Evolutionary conservation across 371 early-diverging fungal genomes (phyloP), one percentile per base, ranked within the genome.

Genomic region (Circinella umbellata): DNA sequence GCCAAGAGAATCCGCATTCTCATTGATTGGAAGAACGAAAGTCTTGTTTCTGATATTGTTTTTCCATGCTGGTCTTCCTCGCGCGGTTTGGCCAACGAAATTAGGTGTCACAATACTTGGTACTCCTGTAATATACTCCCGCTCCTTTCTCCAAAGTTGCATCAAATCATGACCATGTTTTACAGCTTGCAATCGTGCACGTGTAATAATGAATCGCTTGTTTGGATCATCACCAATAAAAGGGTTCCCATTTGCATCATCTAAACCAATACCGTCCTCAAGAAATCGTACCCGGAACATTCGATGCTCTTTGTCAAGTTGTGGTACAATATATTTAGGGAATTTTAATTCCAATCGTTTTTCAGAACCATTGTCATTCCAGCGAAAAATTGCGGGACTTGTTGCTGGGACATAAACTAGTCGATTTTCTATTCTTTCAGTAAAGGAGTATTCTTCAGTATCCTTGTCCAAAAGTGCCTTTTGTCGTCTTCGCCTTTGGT

Each of bases 401-500:
- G 51, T 51, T 9, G 34, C 20, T 34, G 65, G 65, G 4, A 53
- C 15, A 18, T 53, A 53, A n/a, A 53, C 15, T 0, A 53, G 9
- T 53, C 53, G 27, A 13, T 27, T 14, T 10, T 57, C 57, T 27
- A 57, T 34, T 5, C 57, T 11, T 34, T 11, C 11, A 10, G 57
- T 57, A 57, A 57, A 57, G 6, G 7, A 20, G 27, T 57, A 57
- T 27, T 57, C 27, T 17, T 18, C 20, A 13, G 14, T 4, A 57
- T 57, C n/a, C 8, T 57, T 5, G 6, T 11, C 35, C 11, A 57
- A 7, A 5, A 57, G 27, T 34, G 57, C 57, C 0, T 27, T 5
- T 27, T 57, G 57, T n/a, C 66, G 13, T 17, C 42, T 14, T 37
- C 55, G 55, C 7, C 42, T 34, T 39, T 66, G 66, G 5, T 66